phyloP scores from a whole-genome alignment of 2,329 filamentous ascomycete species.

The Tolypocladium amazonense region DNA sequence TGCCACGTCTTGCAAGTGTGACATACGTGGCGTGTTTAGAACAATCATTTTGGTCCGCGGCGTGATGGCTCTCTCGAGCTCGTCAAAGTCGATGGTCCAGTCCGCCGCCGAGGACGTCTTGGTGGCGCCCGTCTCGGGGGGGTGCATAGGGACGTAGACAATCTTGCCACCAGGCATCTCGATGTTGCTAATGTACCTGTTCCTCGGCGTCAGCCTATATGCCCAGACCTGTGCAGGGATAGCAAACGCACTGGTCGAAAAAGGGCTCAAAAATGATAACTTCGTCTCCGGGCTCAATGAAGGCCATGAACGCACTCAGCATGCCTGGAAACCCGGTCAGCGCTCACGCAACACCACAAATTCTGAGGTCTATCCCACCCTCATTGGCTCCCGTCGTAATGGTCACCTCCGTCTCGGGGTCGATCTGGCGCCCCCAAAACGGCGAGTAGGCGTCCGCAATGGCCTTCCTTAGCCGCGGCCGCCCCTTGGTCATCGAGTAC shows the following conservation, averaged over 20 bases:
- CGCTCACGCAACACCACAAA: constrained; percentile 18
- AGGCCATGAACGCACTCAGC: constrained; percentile 96
- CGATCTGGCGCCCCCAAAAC: constrained; percentile 68
- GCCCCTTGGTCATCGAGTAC: constrained; percentile 91
- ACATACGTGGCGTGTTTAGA: constrained; percentile 57
- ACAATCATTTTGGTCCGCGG: constrained; percentile 94
- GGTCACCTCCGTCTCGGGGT: constrained; percentile 87
- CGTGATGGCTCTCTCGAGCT: constrained; percentile 73
- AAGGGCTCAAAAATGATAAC: constrained; percentile 98
- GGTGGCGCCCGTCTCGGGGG: constrained; percentile 67
- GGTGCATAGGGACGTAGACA: constrained; percentile 89
- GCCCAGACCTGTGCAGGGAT: not conserved
- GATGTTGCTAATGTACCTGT: constrained; percentile 78
- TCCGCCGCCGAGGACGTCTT: constrained; percentile 77
- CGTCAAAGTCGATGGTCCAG: constrained; percentile 78
- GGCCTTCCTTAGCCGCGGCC: constrained; percentile 83
- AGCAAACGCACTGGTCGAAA: constrained; percentile 69
- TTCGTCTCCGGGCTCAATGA: constrained; percentile 88
- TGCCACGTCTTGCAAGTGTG: not conserved
- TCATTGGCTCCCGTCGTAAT: constrained; percentile 91
- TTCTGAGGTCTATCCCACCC: constrained; percentile 19
- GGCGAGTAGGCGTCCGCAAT: constrained; percentile 88
- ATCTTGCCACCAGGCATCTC: constrained; percentile 96
- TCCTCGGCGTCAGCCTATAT: not conserved
- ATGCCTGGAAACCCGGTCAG: constrained; percentile 41